These are phyloP conservation scores for Trypanosoma platydactyli DNA, from an alignment of 208 protist genomes.

Conservation along the genomic window DNA sequence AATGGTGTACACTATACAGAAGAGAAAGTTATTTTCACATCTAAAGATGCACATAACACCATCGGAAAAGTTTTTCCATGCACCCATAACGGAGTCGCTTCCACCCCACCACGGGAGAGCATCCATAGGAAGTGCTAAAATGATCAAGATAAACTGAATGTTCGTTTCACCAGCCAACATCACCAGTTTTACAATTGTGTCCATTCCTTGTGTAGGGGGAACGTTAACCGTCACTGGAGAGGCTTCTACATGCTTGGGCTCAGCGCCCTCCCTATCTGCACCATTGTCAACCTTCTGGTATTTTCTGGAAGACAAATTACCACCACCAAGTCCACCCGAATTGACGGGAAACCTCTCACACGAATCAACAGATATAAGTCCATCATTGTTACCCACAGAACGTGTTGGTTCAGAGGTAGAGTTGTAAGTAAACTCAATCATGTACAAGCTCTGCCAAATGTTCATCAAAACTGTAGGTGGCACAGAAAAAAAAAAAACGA, in stretches of 20 bases:
- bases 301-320: not conserved
- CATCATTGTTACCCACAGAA: not conserved
- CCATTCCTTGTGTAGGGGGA: constrained; percentile 35
- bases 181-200: constrained; percentile 80
- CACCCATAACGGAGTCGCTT: constrained; percentile 46
- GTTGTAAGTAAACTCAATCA: constrained; percentile 81
- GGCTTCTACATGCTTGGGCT: not conserved
- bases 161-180: constrained; percentile 71
- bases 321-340: not conserved
- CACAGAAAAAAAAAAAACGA: constrained; percentile 82
- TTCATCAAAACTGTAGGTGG: constrained; percentile 77
- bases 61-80: constrained; percentile 69
- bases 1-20: constrained; percentile 71
- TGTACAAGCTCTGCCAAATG: constrained; percentile 80
- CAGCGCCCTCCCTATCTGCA: not conserved
- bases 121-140: constrained; percentile 71
- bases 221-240: not conserved
- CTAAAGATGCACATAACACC: constrained; percentile 66
- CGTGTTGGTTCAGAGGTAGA: constrained; percentile 36
- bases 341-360: no score
- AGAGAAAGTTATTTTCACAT: constrained; percentile 60
- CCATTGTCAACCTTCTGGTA: not conserved
- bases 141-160: constrained; percentile 60
- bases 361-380: no score
- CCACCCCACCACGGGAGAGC: constrained; percentile 79